Conservation (phyloP, 2,329 filamentous ascomycete genomes). For the Coccinonectria pachysandricola region DNA sequence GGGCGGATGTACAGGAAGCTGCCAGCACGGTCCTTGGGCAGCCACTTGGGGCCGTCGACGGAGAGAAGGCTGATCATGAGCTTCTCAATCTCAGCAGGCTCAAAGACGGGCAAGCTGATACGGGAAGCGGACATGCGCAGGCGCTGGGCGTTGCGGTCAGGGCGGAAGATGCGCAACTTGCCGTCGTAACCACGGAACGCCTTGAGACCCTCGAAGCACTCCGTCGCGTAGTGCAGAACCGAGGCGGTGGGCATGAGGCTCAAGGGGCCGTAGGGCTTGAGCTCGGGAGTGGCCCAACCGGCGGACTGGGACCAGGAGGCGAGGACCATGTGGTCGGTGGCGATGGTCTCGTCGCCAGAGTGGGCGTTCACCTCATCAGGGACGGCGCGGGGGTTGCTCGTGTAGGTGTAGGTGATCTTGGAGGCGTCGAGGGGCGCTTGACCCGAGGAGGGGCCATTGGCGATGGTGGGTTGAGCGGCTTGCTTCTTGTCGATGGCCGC, state of each 20-base stretch:
- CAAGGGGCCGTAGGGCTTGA: constrained; percentile 69
- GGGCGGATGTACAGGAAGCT: constrained; percentile 77
- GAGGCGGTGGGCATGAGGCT: constrained; percentile 72
- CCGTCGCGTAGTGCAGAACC: constrained; percentile 78
- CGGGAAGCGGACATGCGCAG: constrained; percentile 50
- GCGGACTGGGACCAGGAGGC: constrained; percentile 52
- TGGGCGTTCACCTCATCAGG: constrained; percentile 39
- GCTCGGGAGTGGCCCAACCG: constrained; percentile 65
- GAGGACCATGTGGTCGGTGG: constrained; percentile 84
- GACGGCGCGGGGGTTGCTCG: constrained; percentile 39
- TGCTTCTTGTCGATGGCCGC: constrained; percentile 42
- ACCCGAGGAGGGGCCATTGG: constrained; percentile 36
- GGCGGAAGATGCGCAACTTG: constrained; percentile 67
- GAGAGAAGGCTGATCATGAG: constrained; percentile 62
- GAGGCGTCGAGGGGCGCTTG: constrained; percentile 52
- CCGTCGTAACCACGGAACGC: constrained; percentile 71
- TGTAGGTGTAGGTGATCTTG: constrained; percentile 46
- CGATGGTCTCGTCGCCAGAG: constrained; percentile 41
- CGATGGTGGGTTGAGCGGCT: constrained; percentile 22
- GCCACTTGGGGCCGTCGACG: constrained; percentile 68
- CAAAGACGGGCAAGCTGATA: constrained; percentile 66
- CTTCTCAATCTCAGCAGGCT: constrained; percentile 60
- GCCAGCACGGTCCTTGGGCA: constrained; percentile 58
- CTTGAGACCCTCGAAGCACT: constrained; percentile 83
- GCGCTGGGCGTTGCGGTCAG: constrained; percentile 59